Conservation (phyloP, 768 basidiomycete genomes). For the Cytidiella melzeri region DNA sequence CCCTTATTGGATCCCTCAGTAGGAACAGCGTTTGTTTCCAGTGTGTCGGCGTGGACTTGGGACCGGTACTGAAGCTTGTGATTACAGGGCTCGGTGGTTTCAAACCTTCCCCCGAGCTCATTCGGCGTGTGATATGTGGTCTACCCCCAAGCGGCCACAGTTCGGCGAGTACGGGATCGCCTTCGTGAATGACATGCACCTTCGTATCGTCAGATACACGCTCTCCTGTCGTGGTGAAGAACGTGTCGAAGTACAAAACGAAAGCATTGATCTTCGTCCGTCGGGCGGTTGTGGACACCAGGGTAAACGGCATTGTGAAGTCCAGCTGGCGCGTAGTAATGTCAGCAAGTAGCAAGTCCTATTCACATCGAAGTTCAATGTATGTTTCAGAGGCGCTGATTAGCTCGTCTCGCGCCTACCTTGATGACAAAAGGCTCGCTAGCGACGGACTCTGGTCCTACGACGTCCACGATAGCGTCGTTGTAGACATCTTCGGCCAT, state of each 20-base stretch:
- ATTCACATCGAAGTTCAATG: neutral
- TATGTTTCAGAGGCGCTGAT: conserved; percentile 1
- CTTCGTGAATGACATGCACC: conserved; percentile 54
- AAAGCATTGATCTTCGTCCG: conserved; percentile 70
- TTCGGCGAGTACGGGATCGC: conserved; percentile 59
- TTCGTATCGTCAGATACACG: conserved; percentile 45
- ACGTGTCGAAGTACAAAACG: conserved; percentile 92
- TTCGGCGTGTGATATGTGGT: conserved; percentile 49
- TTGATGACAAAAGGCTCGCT: conserved; percentile 63
- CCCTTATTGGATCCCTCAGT: conserved; percentile 69
- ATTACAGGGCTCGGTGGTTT: conserved; percentile 40
- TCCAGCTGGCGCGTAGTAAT: conserved; percentile 68
- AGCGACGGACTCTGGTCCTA: conserved; percentile 56
- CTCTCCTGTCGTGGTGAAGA: conserved; percentile 64
- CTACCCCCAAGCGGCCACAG: conserved; percentile 76
- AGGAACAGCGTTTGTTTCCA: conserved; percentile 97
- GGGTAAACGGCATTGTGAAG: conserved; percentile 70
- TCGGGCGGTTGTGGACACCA: conserved; percentile 56
- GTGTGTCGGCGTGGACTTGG: conserved; percentile 81
- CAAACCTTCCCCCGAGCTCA: conserved; percentile 42
- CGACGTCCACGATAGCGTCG: conserved; percentile 82
- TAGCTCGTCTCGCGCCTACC: conserved; percentile 33
- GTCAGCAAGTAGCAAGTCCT: conserved; percentile 73
- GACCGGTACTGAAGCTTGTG: conserved; percentile 88
- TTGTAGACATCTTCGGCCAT: conserved; percentile 74